Evolutionary conservation across 495 filamentous ascomycete species (phyloP).

Genomic region (Podospora bellae-mahoneyi): DNA sequence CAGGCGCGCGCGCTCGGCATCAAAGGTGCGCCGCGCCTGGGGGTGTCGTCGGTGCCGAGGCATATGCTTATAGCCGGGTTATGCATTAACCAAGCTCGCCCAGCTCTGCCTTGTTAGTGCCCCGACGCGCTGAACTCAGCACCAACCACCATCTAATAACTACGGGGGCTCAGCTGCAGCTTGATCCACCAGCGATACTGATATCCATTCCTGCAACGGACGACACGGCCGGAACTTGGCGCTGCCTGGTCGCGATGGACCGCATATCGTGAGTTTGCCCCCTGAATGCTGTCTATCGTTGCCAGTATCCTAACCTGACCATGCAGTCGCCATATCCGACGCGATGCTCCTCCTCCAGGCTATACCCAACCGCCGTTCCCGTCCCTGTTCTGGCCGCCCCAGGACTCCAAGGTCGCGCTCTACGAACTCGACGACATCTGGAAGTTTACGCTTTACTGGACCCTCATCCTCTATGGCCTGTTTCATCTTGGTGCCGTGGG

Average conservation of each 20-base stretch:
- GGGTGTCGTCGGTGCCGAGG: constrained; percentile 7
- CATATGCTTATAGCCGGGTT: constrained; percentile 6
- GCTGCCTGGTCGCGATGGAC: constrained; percentile 15
- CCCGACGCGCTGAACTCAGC: neutral
- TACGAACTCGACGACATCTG: constrained; percentile 80
- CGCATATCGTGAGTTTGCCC: constrained; percentile 19
- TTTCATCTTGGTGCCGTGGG: constrained; percentile 67
- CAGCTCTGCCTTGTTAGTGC: neutral
- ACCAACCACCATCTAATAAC: neutral
- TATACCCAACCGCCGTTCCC: constrained; percentile 79
- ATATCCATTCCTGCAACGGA: neutral
- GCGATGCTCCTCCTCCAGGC: constrained; percentile 54
- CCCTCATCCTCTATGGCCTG: constrained; percentile 63
- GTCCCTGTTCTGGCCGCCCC: constrained; percentile 75
- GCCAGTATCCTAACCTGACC: constrained; percentile 5
- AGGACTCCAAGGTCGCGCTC: constrained; percentile 58
- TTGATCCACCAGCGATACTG: neutral
- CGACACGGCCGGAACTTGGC: neutral
- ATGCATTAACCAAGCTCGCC: constrained; percentile 7
- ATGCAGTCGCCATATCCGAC: constrained; percentile 19
- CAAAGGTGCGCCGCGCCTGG: neutral
- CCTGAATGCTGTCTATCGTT: neutral
- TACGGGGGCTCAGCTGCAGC: neutral
- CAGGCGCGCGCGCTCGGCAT: neutral
- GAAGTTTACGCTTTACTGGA: constrained; percentile 92